Percentiles rank a stretch among this genome's conserved stretches.
Evolutionary conservation across 179 eudicot species (phyloP).

Genomic region (Amaranthus tricolor): DNA sequence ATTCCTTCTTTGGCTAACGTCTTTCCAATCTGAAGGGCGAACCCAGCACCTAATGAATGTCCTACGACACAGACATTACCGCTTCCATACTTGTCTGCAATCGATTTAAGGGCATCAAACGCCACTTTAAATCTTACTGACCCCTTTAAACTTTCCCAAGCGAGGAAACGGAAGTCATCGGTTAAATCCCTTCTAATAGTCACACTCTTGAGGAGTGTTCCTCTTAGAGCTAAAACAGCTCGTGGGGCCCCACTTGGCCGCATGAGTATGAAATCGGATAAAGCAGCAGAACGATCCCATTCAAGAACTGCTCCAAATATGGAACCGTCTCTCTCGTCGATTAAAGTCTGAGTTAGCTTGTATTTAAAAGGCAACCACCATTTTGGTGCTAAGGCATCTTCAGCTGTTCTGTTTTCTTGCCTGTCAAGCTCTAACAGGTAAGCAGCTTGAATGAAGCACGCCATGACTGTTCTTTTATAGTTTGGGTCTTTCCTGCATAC

Average conservation of each 20-base stretch:
- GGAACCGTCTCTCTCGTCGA: slow-evolving; percentile 81
- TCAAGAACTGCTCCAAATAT: slow-evolving; percentile 85
- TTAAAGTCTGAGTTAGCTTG: slow-evolving; percentile 67
- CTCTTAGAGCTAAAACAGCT: slow-evolving; percentile 78
- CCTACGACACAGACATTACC: slow-evolving; percentile 76
- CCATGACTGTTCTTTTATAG: slow-evolving; percentile 85
- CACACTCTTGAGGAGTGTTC: slow-evolving; percentile 68
- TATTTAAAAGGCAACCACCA: slow-evolving; percentile 96
- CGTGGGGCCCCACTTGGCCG: slow-evolving; percentile 88
- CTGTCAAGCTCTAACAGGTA: slow-evolving; percentile 92
- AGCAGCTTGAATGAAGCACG: slow-evolving; percentile 95
- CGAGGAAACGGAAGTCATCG: slow-evolving; percentile 86
- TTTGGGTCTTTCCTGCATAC: slow-evolving; percentile 76
- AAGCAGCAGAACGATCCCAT: slow-evolving; percentile 89
- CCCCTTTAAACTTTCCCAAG: slow-evolving; percentile 95
- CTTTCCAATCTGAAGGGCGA: slow-evolving; percentile 95
- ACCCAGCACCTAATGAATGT: slow-evolving; percentile 89
- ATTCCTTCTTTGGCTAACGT: slow-evolving; percentile 74
- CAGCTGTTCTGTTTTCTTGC: slow-evolving; percentile 71
- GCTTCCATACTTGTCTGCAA: slow-evolving; percentile 64
- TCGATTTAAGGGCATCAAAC: slow-evolving; percentile 57
- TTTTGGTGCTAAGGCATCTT: slow-evolving; percentile 78
- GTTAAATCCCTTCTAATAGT: slow-evolving; percentile 79
- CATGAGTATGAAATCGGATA: slow-evolving; percentile 68
- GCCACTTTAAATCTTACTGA: slow-evolving; percentile 72